Evolutionary conservation across 2,329 filamentous ascomycete genomes (phyloP).

Genomic region (Fusarium sp.): DNA sequence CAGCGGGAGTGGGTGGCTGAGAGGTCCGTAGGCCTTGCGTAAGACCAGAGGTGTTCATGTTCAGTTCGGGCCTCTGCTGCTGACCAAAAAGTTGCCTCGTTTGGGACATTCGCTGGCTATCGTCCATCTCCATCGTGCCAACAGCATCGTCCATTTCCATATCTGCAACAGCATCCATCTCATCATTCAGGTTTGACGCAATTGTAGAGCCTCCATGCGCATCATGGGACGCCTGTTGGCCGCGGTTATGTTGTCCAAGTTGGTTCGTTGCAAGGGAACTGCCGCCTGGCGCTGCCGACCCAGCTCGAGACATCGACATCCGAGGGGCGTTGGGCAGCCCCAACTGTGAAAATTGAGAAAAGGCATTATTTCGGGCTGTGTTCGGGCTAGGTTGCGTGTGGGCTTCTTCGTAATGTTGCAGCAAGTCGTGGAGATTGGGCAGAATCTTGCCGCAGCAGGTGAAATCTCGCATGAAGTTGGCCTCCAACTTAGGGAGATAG

Average conservation of each 20-base stretch:
- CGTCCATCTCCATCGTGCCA: constrained; percentile 70
- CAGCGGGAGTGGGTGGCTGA: constrained; percentile 84
- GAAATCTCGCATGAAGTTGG: constrained; percentile 98
- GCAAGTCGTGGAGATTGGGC: constrained; percentile 89
- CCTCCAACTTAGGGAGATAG: constrained; percentile 94
- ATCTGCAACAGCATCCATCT: constrained; percentile 88
- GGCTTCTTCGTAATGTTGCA: constrained; percentile 96
- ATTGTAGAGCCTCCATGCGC: constrained; percentile 56
- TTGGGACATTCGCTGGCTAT: constrained; percentile 73
- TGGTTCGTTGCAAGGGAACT: constrained; percentile 44
- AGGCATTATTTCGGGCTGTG: constrained; percentile 52
- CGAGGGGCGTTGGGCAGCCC: constrained; percentile 46
- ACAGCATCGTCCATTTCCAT: constrained; percentile 96
- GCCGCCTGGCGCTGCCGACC: constrained; percentile 43
- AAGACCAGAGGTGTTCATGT: constrained; percentile 80
- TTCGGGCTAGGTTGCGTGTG: constrained; percentile 76
- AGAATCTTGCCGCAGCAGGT: constrained; percentile 91
- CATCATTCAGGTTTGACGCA: constrained; percentile 56
- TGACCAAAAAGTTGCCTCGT: constrained; percentile 75
- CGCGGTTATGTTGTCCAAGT: constrained; percentile 49
- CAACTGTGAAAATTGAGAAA: constrained; percentile 52
- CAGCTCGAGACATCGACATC: constrained; percentile 47
- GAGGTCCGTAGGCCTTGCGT: constrained; percentile 84
- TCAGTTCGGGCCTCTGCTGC: constrained; percentile 74
- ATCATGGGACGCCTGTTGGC: constrained; percentile 43